A percentile compares a stretch with the other conserved stretches of the same genome.
Conservation (phyloP, 106 monocot genomes). For the Apostasia ramifera region DNA sequence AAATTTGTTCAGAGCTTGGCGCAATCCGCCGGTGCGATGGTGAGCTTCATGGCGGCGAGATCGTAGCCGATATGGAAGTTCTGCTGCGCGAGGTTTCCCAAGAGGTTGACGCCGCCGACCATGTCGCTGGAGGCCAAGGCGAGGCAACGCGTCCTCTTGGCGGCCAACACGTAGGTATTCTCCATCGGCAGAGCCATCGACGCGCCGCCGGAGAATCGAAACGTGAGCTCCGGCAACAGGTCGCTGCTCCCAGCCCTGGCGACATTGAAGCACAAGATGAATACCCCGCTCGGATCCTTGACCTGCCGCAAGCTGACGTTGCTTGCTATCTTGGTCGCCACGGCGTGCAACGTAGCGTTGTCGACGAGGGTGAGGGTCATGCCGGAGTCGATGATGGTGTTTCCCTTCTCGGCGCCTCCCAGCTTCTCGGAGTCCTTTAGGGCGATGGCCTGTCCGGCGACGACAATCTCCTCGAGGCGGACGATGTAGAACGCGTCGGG, state of each 20-base stretch:
- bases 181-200: neutral
- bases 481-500: neutral
- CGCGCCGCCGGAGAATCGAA: neutral
- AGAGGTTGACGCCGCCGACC: neutral
- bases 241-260: no score
- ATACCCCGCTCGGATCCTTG: neutral
- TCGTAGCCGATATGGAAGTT: constrained; percentile 13
- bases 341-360: neutral
- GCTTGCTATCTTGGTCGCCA: neutral
- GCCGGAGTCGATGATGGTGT: constrained; percentile 10
- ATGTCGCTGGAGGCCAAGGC: neutral
- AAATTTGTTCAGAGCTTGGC: neutral
- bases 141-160: neutral
- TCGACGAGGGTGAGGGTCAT: constrained; percentile 3
- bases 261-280: constrained; percentile 5
- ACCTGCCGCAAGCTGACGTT: neutral
- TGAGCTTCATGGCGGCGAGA: neutral
- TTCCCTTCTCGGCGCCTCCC: neutral
- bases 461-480: neutral
- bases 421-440: neutral
- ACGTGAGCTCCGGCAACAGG: neutral
- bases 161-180: neutral
- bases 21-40: constrained; percentile 9
- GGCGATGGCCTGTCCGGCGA: neutral
- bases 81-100: constrained; percentile 12